Evolutionary conservation across 768 basidiomycete genomes (phyloP).

Genomic region (Boletus vermiculosoides): DNA sequence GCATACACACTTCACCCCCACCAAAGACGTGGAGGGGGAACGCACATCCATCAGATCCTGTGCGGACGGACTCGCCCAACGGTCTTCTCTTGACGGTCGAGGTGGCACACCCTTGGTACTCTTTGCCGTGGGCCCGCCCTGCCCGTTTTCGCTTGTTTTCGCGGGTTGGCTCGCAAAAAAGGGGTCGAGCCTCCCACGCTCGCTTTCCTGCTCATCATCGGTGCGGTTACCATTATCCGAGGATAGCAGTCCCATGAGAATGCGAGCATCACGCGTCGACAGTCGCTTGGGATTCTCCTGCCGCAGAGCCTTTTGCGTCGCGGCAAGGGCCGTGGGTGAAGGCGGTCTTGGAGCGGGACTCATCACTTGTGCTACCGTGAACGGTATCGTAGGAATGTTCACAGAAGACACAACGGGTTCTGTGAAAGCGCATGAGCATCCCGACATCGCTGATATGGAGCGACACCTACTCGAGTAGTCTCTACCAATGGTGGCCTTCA

Average conservation of each 20-base stretch:
- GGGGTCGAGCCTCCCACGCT: conserved; percentile 51
- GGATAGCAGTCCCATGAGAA: conserved; percentile 62
- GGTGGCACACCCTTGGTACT: conserved; percentile 47
- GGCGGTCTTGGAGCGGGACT: conserved; percentile 94
- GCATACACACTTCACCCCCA: background rate
- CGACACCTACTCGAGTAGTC: conserved; percentile 79
- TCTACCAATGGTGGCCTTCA: conserved; percentile 96
- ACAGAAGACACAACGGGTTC: conserved; percentile 95
- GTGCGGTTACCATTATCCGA: conserved; percentile 24
- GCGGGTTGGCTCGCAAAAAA: conserved; percentile 49
- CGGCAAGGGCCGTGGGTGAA: conserved; percentile 82
- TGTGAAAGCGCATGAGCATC: conserved; percentile 31
- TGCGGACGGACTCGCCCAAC: conserved; percentile 40
- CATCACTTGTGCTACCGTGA: conserved; percentile 95
- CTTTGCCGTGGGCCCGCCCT: conserved; percentile 17
- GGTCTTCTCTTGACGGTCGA: conserved; percentile 65
- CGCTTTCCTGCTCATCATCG: conserved; percentile 36
- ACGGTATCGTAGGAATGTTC: conserved; percentile 94
- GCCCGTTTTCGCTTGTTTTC: conserved; percentile 17
- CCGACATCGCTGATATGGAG: background rate
- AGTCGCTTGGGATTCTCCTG: conserved; percentile 84
- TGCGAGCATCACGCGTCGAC: conserved; percentile 73
- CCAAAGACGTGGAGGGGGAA: background rate
- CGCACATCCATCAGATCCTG: conserved; percentile 22
- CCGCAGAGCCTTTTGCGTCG: conserved; percentile 82